Base-by-base conservation (phyloP, 192 early-diverging fungal genomes). In the Coemansia reversa region DNA sequence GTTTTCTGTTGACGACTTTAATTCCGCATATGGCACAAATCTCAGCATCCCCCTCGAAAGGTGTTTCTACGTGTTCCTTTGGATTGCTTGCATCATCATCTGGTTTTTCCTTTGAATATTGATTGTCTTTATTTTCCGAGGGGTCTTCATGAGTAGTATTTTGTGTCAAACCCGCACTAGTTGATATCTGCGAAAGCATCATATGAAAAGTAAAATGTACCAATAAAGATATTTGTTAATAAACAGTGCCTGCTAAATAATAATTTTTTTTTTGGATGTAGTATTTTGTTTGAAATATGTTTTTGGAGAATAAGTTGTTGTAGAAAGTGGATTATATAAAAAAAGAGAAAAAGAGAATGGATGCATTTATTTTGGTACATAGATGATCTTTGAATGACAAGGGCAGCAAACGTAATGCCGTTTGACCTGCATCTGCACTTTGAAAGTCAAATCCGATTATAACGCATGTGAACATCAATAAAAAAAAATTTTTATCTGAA, bases 21-120 rank as follows among this genome's bases (percentile, higher is more conserved):
- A 23, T 58, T 18, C 76, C 76, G 45, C 76, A 79, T 55, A 79
- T 69, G 11, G 67, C 68, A 47, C 76, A 79, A 25, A 70, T 58
- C 35, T 63, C 55, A 39, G 53, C 23, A 39, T n/a, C 33, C 5
- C 5, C 27, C 28, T 33, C 39, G 12, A 45, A 45, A 45, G 39
- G 12, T 1, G 39, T 45, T 14, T 16, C 39, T 45, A 4, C 39
- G 9, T 45, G 39, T 45, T 45, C 39, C 39, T 45, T 45, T 45
- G 39, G 12, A 14, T 14, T 45, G 39, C 39, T 16, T 45, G 39
- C 9, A 45, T 45, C 12, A 9, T 45, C 3, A 3, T 32, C 30
- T 7, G 3, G n/a, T 18, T 61, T 25, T 50, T 48, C 18, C 27
- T 30, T 2, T 28, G 27, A n/a, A 18, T 20, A 25, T 14, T 53